These are phyloP conservation scores for Tricharina praecox DNA, from an alignment of 495 filamentous ascomycete genomes.

Conservation along the genomic window DNA sequence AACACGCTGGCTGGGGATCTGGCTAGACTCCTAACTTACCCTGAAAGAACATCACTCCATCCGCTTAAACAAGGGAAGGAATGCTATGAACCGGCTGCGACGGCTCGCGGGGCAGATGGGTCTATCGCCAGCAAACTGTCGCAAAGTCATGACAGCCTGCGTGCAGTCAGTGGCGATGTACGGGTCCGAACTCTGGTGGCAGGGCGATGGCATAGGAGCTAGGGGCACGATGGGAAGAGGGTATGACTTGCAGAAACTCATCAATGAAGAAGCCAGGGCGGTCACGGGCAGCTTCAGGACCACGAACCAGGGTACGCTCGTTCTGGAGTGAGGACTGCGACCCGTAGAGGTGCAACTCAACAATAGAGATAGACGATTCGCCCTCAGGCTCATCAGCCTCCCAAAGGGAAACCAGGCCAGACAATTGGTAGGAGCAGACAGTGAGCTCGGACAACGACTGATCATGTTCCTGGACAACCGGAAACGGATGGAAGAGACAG, in stretches of 20 bases:
- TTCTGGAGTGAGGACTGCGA: no score
- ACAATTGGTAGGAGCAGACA: no score
- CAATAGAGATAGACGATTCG: no score
- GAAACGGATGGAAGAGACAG: no score
- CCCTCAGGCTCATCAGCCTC: no score
- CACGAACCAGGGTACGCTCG: not conserved
- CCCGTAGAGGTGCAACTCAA: no score
- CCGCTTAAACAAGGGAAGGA: not conserved
- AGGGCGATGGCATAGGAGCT: not conserved
- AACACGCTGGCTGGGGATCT: not conserved
- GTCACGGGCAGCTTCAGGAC: not conserved
- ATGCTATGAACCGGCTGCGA: not conserved
- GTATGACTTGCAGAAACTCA: not conserved
- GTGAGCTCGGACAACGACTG: no score
- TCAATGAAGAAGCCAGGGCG: not conserved
- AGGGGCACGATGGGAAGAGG: no score
- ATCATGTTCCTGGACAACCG: no score
- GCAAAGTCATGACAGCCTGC: not conserved
- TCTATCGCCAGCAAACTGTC: not conserved
- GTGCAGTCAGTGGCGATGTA: not conserved
- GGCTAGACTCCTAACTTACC: not conserved
- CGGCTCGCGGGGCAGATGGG: not conserved
- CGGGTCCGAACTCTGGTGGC: not conserved
- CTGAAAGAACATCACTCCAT: not conserved
- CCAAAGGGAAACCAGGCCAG: no score